phyloP scores from a whole-genome alignment of 257 asterid genomes.

The Lavandula angustifolia region DNA sequence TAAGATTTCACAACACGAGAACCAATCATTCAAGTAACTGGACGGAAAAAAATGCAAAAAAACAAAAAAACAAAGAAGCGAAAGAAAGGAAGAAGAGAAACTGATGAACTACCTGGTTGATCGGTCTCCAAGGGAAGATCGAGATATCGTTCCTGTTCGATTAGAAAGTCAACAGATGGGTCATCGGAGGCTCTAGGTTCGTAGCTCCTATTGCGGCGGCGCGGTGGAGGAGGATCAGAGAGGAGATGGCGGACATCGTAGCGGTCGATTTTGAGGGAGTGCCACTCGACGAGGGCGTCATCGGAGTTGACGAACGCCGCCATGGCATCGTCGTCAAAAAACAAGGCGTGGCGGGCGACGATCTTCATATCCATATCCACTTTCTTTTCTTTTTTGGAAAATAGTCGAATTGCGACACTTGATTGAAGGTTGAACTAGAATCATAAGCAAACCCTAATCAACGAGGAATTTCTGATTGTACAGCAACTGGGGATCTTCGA shows the following conservation, averaged over 20 bases:
- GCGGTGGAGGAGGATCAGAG: conserved; percentile 74
- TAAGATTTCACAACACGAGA: not conserved
- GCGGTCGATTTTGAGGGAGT: conserved; percentile 87
- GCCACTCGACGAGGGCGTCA: conserved; percentile 93
- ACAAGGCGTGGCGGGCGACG: conserved; percentile 80
- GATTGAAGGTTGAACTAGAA: conserved; percentile 5
- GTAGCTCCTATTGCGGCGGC: conserved; percentile 49
- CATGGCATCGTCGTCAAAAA: conserved; percentile 83
- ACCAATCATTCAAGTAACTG: not conserved
- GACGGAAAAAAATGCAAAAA: not conserved
- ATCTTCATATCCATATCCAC: conserved; percentile 67
- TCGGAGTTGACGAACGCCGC: conserved; percentile 85
- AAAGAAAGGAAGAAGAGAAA: not conserved
- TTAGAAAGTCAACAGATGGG: conserved; percentile 49
- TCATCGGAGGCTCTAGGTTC: conserved; percentile 39
- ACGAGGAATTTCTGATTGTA: conserved; percentile 19
- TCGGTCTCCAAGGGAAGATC: conserved; percentile 62
- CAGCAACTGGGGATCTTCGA: conserved; percentile 6
- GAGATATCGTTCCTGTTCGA: conserved; percentile 78
- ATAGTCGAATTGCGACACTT: not conserved
- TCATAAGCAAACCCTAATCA: conserved; percentile 32
- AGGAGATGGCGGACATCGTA: conserved; percentile 98
- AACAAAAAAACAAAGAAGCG: too few relatives aligned
- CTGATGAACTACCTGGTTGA: conserved; percentile 54
- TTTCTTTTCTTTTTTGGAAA: conserved; percentile 1